Percentiles rank a stretch among this genome's conserved stretches.
Conservation (phyloP, 116 monocot species). For the Papilionanthe hybrid region DNA sequence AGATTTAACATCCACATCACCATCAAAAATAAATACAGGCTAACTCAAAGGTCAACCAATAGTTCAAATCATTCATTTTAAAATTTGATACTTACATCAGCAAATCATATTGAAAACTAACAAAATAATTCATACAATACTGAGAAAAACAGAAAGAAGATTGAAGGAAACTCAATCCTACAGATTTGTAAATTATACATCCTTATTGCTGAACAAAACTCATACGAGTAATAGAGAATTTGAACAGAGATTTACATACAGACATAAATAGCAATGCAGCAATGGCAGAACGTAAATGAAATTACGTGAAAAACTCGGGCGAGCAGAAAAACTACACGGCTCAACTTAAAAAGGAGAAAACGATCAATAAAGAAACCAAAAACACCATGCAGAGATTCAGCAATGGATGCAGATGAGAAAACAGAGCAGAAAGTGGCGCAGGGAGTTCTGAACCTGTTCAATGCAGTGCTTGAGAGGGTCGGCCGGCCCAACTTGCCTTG, state of each 20-base stretch:
- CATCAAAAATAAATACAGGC: not conserved
- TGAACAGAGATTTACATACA: not conserved
- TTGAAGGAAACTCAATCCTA: not conserved
- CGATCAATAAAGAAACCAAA: not conserved
- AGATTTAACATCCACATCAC: not conserved
- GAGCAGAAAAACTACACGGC: not conserved
- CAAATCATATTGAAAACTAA: not conserved
- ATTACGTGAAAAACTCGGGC: not conserved
- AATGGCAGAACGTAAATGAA: not conserved
- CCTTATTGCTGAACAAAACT: not conserved
- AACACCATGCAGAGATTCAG: not conserved
- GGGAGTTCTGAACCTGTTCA: too few species aligned
- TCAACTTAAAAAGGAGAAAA: not conserved
- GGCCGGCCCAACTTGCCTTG: too few species aligned
- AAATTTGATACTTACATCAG: not conserved
- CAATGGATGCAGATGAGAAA: not conserved
- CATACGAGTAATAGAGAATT: not conserved
- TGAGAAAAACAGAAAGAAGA: not conserved
- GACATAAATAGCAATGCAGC: not conserved
- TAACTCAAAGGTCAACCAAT: not conserved
- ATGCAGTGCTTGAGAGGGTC: too few species aligned
- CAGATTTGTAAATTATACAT: not conserved
- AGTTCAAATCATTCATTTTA: constrained; percentile 4
- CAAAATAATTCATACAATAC: not conserved
- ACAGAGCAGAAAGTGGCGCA: not conserved